Percentiles rank a stretch among this genome's conserved stretches.
phyloP scores from a whole-genome alignment of 768 basidiomycete genomes.

The Podaxis rugospora region DNA sequence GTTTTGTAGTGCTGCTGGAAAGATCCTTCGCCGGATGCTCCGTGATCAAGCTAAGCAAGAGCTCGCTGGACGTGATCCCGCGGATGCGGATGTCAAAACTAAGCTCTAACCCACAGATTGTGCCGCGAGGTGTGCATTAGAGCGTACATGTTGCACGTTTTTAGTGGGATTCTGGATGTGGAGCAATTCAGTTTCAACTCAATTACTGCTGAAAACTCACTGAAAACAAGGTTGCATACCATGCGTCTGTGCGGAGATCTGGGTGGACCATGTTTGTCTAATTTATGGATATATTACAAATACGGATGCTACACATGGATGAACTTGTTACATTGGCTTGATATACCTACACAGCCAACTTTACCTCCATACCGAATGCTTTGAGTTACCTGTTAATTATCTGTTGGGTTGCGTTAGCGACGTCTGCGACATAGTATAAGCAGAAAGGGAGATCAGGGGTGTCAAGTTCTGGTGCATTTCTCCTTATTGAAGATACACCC shows the following conservation, averaged over 20 bases:
- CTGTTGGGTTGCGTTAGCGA: neutral
- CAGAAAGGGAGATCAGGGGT: slow-evolving; percentile 33
- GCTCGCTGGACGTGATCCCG: slow-evolving; percentile 33
- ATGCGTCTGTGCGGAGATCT: too few species aligned
- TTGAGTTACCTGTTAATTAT: neutral
- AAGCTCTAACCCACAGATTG: slow-evolving; percentile 23
- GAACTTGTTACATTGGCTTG: neutral
- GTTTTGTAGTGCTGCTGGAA: slow-evolving; percentile 67
- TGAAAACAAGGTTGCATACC: too few species aligned
- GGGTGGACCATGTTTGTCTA: neutral
- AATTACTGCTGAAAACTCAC: too few species aligned
- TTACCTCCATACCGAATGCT: neutral
- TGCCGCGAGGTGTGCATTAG: neutral
- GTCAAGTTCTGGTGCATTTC: slow-evolving; percentile 83
- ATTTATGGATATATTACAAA: neutral
- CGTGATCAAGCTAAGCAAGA: slow-evolving; percentile 65
- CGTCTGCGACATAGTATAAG: neutral
- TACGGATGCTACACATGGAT: neutral
- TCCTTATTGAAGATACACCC: slow-evolving; percentile 61
- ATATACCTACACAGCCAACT: neutral
- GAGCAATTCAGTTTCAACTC: too few species aligned
- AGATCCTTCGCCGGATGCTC: slow-evolving; percentile 79
- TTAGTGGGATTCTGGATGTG: too few species aligned
- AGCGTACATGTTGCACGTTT: too few species aligned
- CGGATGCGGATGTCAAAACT: slow-evolving; percentile 24